Evolutionary conservation across 768 basidiomycete species (phyloP).

Genomic region (Termitomyces heimii): DNA sequence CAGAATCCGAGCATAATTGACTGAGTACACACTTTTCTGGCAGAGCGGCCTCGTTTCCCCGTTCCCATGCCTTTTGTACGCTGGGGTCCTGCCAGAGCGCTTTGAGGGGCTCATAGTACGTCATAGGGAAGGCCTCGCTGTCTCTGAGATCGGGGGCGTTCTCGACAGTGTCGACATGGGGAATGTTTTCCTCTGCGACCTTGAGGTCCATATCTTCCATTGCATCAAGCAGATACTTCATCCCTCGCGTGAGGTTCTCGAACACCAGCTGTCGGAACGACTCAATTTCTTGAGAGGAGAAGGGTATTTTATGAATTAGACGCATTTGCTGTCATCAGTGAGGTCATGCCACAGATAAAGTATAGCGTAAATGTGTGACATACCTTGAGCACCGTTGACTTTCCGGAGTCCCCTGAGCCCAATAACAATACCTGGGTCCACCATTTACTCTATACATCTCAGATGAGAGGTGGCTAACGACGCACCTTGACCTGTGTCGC

Average conservation of each 20-base stretch:
- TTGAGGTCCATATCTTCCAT: constrained; percentile 87
- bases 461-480: background rate
- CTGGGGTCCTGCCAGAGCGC: constrained; percentile 72
- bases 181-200: constrained; percentile 54
- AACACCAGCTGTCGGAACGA: constrained; percentile 89
- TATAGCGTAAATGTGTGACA: background rate
- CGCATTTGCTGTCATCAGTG: constrained; percentile 80
- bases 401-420: constrained; percentile 92
- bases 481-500: constrained; percentile 70
- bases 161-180: constrained; percentile 58
- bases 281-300: constrained; percentile 78
- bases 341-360: background rate
- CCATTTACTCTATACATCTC: background rate
- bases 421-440: constrained; percentile 68
- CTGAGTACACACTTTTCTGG: constrained; percentile 67
- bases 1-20: background rate
- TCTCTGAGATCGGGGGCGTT: constrained; percentile 68
- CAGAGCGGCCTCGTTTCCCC: constrained; percentile 87
- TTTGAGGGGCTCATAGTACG: constrained; percentile 62
- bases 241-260: constrained; percentile 84
- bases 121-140: constrained; percentile 70
- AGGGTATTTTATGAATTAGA: constrained; percentile 85
- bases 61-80: constrained; percentile 67
- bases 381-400: constrained; percentile 88
- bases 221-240: constrained; percentile 77